Evolutionary conservation across 306 rosid species (phyloP).

Genomic region (Cicer bijugum): DNA sequence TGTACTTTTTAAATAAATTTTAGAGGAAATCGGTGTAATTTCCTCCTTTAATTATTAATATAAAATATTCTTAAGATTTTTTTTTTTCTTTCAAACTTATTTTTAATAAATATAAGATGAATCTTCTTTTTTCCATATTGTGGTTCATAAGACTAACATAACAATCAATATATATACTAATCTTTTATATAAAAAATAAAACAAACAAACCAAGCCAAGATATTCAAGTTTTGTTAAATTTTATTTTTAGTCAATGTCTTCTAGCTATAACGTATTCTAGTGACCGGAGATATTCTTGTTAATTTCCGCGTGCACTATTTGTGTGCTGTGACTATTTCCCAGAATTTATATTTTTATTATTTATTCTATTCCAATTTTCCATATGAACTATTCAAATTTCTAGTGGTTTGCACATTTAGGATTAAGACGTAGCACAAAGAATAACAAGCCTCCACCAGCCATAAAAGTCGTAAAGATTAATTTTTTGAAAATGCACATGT

Average conservation of each 20-base stretch:
- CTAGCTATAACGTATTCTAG: background rate
- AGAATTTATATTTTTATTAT: background rate
- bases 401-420: constrained; percentile 1
- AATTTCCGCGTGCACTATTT: background rate
- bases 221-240: background rate
- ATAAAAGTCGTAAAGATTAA: constrained; percentile 2
- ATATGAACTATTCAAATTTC: background rate
- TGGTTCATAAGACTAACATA: too few relatives aligned
- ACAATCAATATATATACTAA: background rate
- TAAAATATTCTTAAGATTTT: too few relatives aligned
- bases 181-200: background rate
- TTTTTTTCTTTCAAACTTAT: too few relatives aligned
- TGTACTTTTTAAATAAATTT: too few relatives aligned
- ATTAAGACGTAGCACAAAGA: background rate
- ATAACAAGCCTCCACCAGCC: constrained; percentile 34
- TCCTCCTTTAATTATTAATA: too few relatives aligned
- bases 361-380: constrained; percentile 1
- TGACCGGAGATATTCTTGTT: background rate
- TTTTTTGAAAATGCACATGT: background rate
- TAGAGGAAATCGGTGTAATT: too few relatives aligned
- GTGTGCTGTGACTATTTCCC: constrained; percentile 2
- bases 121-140: background rate
- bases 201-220: background rate
- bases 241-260: background rate
- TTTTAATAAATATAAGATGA: too few relatives aligned